Percentiles rank a stretch among this genome's conserved stretches.
Evolutionary conservation across 768 basidiomycete genomes (phyloP).

Genomic region (Brasilioporus rufonigricans): DNA sequence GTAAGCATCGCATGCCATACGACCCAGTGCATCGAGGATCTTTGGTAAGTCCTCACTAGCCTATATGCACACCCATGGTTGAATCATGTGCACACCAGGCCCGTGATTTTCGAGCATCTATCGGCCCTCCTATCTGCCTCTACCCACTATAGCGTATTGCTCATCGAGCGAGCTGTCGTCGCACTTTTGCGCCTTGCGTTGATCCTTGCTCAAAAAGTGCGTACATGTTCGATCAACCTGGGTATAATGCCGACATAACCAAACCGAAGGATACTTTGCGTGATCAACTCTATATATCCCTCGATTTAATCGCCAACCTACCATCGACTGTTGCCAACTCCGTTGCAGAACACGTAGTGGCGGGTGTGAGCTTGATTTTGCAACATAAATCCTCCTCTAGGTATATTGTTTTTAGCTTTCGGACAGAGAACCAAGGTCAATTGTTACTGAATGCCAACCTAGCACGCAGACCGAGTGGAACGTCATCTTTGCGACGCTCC

Average conservation of each 20-base stretch:
- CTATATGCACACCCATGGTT: not conserved
- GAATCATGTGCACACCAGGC: constrained; percentile 52
- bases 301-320: constrained; percentile 84
- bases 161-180: constrained; percentile 93
- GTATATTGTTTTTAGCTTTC: constrained; percentile 25
- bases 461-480: constrained; percentile 97
- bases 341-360: constrained; percentile 88
- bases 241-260: not conserved
- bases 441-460: constrained; percentile 7
- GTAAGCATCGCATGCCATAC: constrained; percentile 82
- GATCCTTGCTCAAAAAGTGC: constrained; percentile 76
- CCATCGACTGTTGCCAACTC: constrained; percentile 74
- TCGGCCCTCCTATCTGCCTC: constrained; percentile 76
- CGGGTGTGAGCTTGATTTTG: constrained; percentile 79
- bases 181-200: constrained; percentile 82
- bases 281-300: constrained; percentile 92
- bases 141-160: constrained; percentile 79
- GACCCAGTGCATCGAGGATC: constrained; percentile 76
- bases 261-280: constrained; percentile 65
- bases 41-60: constrained; percentile 59
- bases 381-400: constrained; percentile 71
- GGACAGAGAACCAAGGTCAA: not conserved
- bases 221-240: constrained; percentile 13
- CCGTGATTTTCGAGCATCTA: constrained; percentile 91
- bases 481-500: constrained; percentile 82